A percentile compares a stretch with the other conserved stretches of the same genome.
These are phyloP conservation scores for Xylaria flabelliformis DNA, from an alignment of 495 filamentous ascomycete species.

Conservation along the genomic window DNA sequence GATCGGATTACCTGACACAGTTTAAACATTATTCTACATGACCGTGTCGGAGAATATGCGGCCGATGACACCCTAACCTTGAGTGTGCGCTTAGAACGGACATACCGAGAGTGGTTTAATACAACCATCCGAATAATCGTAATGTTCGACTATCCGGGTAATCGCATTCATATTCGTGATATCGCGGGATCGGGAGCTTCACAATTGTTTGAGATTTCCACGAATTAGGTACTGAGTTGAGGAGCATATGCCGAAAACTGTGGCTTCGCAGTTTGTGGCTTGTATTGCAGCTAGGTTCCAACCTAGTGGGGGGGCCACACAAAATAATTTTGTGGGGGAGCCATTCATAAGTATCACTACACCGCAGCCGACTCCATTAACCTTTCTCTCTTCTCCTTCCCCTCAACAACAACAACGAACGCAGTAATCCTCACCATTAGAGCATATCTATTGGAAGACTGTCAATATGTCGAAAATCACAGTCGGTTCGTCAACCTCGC, in stretches of 20 bases:
- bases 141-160: background rate
- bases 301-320: conserved; percentile 21
- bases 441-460: conserved; percentile 71
- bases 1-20: conserved; percentile 16
- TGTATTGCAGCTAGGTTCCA: background rate
- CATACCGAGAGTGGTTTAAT: background rate
- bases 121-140: background rate
- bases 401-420: conserved; percentile 39
- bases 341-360: conserved; percentile 3
- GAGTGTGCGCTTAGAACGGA: background rate
- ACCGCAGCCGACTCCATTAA: background rate
- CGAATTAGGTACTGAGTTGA: conserved; percentile 3
- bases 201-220: background rate
- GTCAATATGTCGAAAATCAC: conserved; percentile 84
- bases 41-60: background rate
- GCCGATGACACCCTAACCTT: background rate
- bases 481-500: conserved; percentile 68
- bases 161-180: background rate
- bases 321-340: conserved; percentile 26
- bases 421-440: conserved; percentile 75
- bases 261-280: conserved; percentile 5
- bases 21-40: background rate
- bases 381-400: conserved; percentile 21
- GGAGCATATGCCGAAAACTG: background rate
- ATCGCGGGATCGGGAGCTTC: background rate